Base-by-base conservation (phyloP, 495 filamentous ascomycete genomes). In the Margaritispora aquatica region DNA sequence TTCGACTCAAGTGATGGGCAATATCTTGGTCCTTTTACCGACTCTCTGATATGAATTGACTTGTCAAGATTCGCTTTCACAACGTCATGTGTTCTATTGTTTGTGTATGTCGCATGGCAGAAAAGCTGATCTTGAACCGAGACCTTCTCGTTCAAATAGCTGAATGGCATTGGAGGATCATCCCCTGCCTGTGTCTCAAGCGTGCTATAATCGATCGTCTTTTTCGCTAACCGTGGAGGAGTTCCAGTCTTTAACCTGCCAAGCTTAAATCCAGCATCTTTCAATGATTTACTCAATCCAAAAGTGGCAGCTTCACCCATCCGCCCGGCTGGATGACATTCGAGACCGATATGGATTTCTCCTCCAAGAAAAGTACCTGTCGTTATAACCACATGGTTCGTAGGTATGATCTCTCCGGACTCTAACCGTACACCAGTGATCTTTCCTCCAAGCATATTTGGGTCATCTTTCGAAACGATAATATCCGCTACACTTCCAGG, bases 1-100 rank as follows among this genome's bases (percentile, higher is more conserved):
- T 98, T 98, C 23, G 92, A 90, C 70, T 98, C 94, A 13, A 98
- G 76, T 0, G 93, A 97, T 0, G 94, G 94, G 66, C 94, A 98
- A 67, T 98, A 98, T 55, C 94, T 79, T 2, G 94, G 94, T 0
- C 94, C 94, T 66, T 90, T 90, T 34, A 98, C 90, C 0, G 92
- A 92, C 73, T 98, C 94, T 7, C 95, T 84, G 63, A 98, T 97
- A 70, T 98, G 95, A 26, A 98, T 87, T 3, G 89, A 90, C 70
- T 96, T 92, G 69, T 94, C 85, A 19, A 98, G 81, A 68, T 97
- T 96, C 13, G 79, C 82, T 51, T 89, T 83, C 59, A 96, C 86
- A 58, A 98, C 80, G 26, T 95, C 84, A 74, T 98, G 94, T 2
- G 90, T 82, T 2, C 77, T 80, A 7, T 84, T 71, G 67, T 96